Percentiles rank a stretch among this genome's conserved stretches.
These are phyloP conservation scores for Termitomyces sp. DNA, from an alignment of 768 basidiomycete genomes.

Conservation along the genomic window DNA sequence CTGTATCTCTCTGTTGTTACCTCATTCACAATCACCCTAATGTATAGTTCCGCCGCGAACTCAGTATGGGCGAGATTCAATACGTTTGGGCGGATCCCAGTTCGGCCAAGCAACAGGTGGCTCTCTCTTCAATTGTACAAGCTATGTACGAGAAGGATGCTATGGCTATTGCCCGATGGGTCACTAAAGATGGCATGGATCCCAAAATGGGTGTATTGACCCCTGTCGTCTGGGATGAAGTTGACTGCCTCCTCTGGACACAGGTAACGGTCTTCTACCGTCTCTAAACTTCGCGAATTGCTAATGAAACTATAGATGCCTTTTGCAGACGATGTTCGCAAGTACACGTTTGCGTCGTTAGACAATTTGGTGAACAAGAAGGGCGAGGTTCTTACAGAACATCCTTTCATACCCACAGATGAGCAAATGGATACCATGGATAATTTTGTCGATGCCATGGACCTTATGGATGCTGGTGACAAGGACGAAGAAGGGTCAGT, in stretches of 20 bases:
- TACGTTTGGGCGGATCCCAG: slow-evolving; percentile 79
- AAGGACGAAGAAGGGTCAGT: slow-evolving; percentile 70
- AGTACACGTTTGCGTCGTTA: slow-evolving; percentile 82
- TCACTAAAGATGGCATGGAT: slow-evolving; percentile 65
- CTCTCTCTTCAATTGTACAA: slow-evolving; percentile 82
- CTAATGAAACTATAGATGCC: slow-evolving; percentile 60
- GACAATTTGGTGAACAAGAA: slow-evolving; percentile 69
- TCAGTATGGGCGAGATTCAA: slow-evolving; percentile 79
- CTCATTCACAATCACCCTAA: background rate
- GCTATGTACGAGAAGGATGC: slow-evolving; percentile 69
- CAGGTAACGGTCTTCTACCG: slow-evolving; percentile 48
- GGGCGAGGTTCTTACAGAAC: slow-evolving; percentile 68
- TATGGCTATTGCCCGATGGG: slow-evolving; percentile 83
- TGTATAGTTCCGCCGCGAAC: slow-evolving; percentile 75
- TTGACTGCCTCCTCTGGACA: slow-evolving; percentile 83
- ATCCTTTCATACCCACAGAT: slow-evolving; percentile 80
- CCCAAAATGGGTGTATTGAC: slow-evolving; percentile 83
- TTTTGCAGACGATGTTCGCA: slow-evolving; percentile 91
- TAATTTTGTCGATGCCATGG: slow-evolving; percentile 83
- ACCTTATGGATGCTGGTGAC: slow-evolving; percentile 74
- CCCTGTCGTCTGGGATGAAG: slow-evolving; percentile 57
- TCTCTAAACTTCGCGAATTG: background rate
- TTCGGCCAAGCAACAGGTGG: slow-evolving; percentile 70
- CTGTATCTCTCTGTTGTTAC: background rate
- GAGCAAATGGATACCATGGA: slow-evolving; percentile 83